phyloP scores from a whole-genome alignment of 495 filamentous ascomycete species.

The Talaromyces liani region DNA sequence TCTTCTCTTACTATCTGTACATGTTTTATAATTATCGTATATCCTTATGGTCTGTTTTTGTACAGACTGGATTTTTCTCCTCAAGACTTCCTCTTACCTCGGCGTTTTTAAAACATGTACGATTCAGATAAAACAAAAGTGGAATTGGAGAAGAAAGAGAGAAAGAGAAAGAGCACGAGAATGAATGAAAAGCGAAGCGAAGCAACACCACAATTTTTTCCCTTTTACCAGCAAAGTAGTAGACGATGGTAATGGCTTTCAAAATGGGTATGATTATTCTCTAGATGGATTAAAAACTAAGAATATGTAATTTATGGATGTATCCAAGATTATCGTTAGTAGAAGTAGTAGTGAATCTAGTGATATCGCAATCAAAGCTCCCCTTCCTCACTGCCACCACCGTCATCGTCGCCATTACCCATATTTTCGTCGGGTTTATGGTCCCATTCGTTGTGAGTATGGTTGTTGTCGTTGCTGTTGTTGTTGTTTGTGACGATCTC shows the following conservation, averaged over 20 bases:
- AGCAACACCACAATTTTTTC: neutral
- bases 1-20: conserved; percentile 1
- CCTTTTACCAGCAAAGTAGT: neutral
- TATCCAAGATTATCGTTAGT: neutral
- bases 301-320: neutral
- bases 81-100: neutral
- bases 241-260: neutral
- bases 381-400: conserved; percentile 36
- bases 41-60: neutral
- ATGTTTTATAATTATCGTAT: neutral
- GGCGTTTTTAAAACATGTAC: neutral
- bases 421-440: conserved; percentile 1
- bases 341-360: no score
- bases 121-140: neutral
- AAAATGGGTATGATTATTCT: neutral
- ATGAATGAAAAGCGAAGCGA: neutral
- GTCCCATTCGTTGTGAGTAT: neutral
- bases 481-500: conserved; percentile 6
- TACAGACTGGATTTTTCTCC: neutral
- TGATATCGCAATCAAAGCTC: conserved; percentile 34
- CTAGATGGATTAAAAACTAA: neutral
- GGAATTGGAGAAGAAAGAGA: neutral
- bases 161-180: neutral
- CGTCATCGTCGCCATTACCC: conserved; percentile 32
- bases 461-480: conserved; percentile 2